Base-by-base conservation (phyloP, 345 rosid species). In the Eucalyptus regnans region DNA sequence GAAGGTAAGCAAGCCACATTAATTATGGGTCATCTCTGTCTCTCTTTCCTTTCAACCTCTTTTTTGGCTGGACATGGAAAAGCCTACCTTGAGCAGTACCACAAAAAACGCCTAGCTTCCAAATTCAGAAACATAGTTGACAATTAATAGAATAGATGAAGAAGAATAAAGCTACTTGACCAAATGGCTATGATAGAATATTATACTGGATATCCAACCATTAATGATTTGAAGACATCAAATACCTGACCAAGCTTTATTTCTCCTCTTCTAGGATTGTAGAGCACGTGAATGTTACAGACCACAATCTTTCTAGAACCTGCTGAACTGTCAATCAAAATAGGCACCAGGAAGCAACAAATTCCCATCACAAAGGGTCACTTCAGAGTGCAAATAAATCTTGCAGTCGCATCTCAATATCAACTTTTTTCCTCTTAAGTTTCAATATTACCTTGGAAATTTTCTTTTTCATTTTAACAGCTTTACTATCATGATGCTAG, bases 251-350 rank as follows among this genome's bases (percentile, higher is more conserved):
- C 99, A 87, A 97, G 94, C 93, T 97, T 97, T 87, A 95, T 96
- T 90, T 97, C 99, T 89, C 99, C 99, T 91, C 99, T 94, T 94
- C 58, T 97, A 79, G 99, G 99, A 94, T 97, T 97, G 95, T 93
- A 97, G 76, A 97, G 96, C 88, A 96, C 99, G 33, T 97, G 99
- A 90, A 96, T 95, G 93, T 96, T 97, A 90, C 99, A 97, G 83
- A 97, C 48, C 86, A 95, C 96, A 86, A 97, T 96, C 90, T 93
- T 95, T 87, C 87, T 90, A 68, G 94, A 89, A 90, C 90, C 88
- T 46, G 89, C 64, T 41, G 94, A 90, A 90, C 98, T 97, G 96
- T 94, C 93, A 71, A 76, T 41, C 48, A 5, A 22, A 76, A 20
- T 41, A 76, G 84, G 84, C 84, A 41, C 16, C 48, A 41, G 48